Conservation (phyloP, 192 early-diverging fungal genomes). For the Gaertneriomyces sp. region DNA sequence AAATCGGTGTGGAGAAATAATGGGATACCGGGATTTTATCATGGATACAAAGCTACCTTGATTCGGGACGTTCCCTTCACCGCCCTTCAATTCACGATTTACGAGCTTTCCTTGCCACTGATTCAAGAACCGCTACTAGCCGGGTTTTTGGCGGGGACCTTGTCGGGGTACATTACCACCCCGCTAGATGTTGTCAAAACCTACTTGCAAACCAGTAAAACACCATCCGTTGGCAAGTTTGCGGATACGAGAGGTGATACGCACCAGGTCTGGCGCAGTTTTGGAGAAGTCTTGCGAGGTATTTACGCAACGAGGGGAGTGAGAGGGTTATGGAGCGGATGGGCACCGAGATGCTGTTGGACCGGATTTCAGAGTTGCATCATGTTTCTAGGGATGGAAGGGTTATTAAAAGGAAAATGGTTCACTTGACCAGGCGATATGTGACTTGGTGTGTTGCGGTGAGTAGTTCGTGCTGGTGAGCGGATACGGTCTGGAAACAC, state of each 20-base stretch:
- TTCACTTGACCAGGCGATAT: too few relatives aligned
- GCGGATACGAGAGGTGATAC: neutral
- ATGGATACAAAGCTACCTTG: slow-evolving; percentile 42
- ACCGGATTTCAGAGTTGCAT: slow-evolving; percentile 68
- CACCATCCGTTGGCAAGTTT: neutral
- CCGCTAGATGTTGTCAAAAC: slow-evolving; percentile 45
- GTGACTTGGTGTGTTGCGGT: too few relatives aligned
- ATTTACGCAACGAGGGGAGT: slow-evolving; percentile 32
- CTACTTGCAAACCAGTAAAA: slow-evolving; percentile 35
- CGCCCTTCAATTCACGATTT: slow-evolving; percentile 43
- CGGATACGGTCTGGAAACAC: too few relatives aligned
- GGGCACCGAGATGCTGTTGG: slow-evolving; percentile 74
- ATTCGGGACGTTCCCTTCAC: slow-evolving; percentile 41
- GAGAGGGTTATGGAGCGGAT: slow-evolving; percentile 76
- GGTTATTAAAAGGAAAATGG: neutral
- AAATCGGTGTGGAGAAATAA: slow-evolving; percentile 10
- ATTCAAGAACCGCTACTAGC: neutral
- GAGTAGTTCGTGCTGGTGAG: too few relatives aligned
- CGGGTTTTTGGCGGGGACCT: slow-evolving; percentile 28
- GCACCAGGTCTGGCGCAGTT: slow-evolving; percentile 28
- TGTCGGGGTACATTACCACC: slow-evolving; percentile 38
- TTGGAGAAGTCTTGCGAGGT: slow-evolving; percentile 20
- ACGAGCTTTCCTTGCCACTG: slow-evolving; percentile 7
- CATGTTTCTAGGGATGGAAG: slow-evolving; percentile 56
- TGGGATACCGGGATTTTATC: slow-evolving; percentile 28